phyloP scores from a whole-genome alignment of 176 grass and related monocot genomes.

The Miscanthus lutarioriparius region DNA sequence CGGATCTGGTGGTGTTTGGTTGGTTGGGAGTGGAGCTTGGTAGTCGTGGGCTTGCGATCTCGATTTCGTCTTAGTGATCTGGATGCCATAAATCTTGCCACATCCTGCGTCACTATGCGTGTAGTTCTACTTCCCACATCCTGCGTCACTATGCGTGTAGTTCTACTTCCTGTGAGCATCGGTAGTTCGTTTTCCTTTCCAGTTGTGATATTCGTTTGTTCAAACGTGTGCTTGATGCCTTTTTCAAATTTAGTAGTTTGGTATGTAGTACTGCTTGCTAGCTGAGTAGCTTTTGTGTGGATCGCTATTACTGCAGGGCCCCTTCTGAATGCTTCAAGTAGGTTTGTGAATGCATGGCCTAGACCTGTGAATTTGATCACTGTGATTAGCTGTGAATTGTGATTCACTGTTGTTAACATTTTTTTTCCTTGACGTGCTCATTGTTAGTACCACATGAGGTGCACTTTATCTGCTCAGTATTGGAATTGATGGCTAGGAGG shows the following conservation, averaged over 20 bases:
- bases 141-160: neutral
- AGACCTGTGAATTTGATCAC: neutral
- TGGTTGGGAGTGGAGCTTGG: neutral
- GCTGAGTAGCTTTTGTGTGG: neutral
- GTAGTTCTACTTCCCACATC: neutral
- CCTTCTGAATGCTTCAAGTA: neutral
- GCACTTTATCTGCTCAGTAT: neutral
- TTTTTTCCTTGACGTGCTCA: neutral
- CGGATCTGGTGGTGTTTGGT: constrained; percentile 33
- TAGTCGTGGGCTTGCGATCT: neutral
- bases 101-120: neutral
- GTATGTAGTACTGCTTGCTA: neutral
- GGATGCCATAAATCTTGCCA: neutral
- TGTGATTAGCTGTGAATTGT: neutral
- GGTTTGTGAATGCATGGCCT: neutral
- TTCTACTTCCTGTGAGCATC: neutral
- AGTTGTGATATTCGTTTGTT: neutral
- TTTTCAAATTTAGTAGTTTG: neutral
- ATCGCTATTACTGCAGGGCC: neutral
- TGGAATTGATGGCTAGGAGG: neutral
- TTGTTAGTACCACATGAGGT: neutral
- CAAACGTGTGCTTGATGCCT: neutral
- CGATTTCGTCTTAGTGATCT: neutral
- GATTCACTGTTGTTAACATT: neutral
- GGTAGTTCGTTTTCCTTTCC: neutral